These are phyloP conservation scores for Eimeria sp. DNA, from an alignment of 169 alveolate genomes.

Conservation along the genomic window DNA sequence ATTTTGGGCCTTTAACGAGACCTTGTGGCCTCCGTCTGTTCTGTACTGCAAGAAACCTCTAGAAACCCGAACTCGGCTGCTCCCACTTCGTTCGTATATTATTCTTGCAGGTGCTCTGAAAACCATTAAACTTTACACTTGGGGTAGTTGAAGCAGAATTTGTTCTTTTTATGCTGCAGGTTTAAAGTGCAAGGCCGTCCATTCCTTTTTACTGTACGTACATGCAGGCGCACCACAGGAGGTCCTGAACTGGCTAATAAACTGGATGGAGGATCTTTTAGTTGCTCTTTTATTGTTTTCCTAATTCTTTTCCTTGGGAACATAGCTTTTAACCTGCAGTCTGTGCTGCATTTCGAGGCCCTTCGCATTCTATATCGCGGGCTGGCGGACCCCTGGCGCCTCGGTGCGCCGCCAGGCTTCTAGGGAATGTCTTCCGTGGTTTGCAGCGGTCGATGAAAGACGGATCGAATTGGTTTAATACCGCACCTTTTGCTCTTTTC, in stretches of 20 bases:
- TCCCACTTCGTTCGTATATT: background rate
- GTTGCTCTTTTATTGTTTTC: background rate
- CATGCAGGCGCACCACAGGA: background rate
- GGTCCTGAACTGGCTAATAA: background rate
- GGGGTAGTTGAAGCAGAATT: background rate
- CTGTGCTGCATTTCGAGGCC: background rate
- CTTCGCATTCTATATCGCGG: background rate
- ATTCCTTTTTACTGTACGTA: background rate
- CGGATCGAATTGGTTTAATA: slow-evolving; percentile 13
- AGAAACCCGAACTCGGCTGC: background rate
- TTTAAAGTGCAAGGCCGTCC: background rate
- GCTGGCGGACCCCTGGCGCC: slow-evolving; percentile 18
- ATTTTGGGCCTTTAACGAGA: background rate
- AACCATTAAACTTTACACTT: background rate
- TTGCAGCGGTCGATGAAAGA: slow-evolving; percentile 8
- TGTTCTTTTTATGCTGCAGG: background rate
- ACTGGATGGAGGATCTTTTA: background rate
- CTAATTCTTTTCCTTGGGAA: background rate
- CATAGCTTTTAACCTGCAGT: background rate
- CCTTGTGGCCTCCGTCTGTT: background rate
- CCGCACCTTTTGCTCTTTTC: slow-evolving; percentile 23
- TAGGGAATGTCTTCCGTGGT: slow-evolving; percentile 20
- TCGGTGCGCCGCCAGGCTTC: slow-evolving; percentile 32
- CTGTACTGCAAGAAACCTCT: background rate
- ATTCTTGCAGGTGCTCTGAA: background rate